These are phyloP conservation scores for Chrysopogon serrulatus DNA, from an alignment of 176 grass and related monocot genomes.

Conservation along the genomic window DNA sequence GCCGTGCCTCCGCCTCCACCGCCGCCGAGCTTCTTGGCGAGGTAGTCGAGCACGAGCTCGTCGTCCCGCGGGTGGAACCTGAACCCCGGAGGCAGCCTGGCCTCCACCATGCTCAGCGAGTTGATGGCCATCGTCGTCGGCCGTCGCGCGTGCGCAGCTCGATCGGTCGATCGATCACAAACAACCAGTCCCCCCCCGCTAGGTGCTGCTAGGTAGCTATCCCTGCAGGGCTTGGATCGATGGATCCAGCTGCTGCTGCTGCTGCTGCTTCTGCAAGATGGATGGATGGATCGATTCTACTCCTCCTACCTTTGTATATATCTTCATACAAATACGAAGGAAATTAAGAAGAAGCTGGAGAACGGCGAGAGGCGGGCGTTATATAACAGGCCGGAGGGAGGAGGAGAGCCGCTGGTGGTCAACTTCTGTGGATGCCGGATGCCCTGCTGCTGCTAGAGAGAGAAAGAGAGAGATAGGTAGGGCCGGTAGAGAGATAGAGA, in stretches of 20 bases:
- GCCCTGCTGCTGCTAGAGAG: neutral
- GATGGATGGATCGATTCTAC: neutral
- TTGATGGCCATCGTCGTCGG: slow-evolving; percentile 29
- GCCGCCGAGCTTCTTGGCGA: slow-evolving; percentile 44
- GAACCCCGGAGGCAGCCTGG: slow-evolving; percentile 79
- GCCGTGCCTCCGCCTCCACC: neutral
- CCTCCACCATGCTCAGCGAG: slow-evolving; percentile 84
- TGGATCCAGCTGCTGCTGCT: neutral
- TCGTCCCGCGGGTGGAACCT: slow-evolving; percentile 88
- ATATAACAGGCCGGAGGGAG: slow-evolving; percentile 17
- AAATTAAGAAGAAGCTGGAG: slow-evolving; percentile 18
- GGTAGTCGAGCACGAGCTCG: slow-evolving; percentile 95
- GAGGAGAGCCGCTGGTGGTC: slow-evolving; percentile 13
- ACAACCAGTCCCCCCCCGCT: neutral
- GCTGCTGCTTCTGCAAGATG: neutral
- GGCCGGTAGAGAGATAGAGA: neutral
- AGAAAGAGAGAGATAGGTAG: too few relatives aligned
- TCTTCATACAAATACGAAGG: neutral
- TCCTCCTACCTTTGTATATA: neutral
- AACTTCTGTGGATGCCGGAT: slow-evolving; percentile 29
- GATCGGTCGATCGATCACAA: slow-evolving; percentile 25
- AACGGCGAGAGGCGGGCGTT: slow-evolving; percentile 9
- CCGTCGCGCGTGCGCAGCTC: neutral
- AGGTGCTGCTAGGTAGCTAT: too few relatives aligned
- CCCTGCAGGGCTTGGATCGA: neutral